Evolutionary conservation across 768 basidiomycete species (phyloP).

Genomic region (Phaeotremella skinneri): DNA sequence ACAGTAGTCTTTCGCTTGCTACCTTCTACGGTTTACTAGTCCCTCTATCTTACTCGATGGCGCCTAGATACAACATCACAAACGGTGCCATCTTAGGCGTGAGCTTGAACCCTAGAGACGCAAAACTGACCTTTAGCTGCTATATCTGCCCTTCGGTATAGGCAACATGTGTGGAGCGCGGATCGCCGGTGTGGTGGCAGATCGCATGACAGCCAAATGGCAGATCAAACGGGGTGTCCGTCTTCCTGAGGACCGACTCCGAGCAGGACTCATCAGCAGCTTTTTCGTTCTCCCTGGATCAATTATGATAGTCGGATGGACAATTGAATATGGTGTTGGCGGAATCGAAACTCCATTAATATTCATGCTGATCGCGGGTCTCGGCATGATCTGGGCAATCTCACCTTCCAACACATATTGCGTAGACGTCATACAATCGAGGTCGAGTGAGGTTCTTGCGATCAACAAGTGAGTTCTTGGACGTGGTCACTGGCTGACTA

Average conservation of each 20-base stretch:
- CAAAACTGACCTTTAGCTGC: slow-evolving; percentile 8
- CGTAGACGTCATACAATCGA: slow-evolving; percentile 39
- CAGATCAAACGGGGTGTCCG: slow-evolving; percentile 46
- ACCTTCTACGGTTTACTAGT: slow-evolving; percentile 1
- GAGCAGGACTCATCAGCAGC: slow-evolving; percentile 38
- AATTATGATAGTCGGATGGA: slow-evolving; percentile 1
- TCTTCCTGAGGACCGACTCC: slow-evolving; percentile 51
- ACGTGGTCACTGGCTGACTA: background rate
- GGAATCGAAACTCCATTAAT: slow-evolving; percentile 45
- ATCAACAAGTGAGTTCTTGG: slow-evolving; percentile 48
- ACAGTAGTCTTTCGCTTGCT: slow-evolving; percentile 1
- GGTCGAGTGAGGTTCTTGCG: slow-evolving; percentile 47
- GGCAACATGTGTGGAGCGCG: slow-evolving; percentile 52
- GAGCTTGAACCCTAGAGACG: background rate
- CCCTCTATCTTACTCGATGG: background rate
- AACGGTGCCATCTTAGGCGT: slow-evolving; percentile 48
- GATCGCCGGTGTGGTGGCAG: slow-evolving; percentile 48
- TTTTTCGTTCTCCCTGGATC: slow-evolving; percentile 44
- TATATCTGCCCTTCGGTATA: slow-evolving; percentile 49
- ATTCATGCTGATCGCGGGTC: slow-evolving; percentile 37
- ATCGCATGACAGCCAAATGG: slow-evolving; percentile 41
- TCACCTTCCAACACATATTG: slow-evolving; percentile 47
- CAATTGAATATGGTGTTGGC: slow-evolving; percentile 21
- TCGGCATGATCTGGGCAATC: slow-evolving; percentile 42
- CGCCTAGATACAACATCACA: slow-evolving; percentile 43